phyloP scores from a whole-genome alignment of 805 yeast species.

The Candida chilensis region DNA sequence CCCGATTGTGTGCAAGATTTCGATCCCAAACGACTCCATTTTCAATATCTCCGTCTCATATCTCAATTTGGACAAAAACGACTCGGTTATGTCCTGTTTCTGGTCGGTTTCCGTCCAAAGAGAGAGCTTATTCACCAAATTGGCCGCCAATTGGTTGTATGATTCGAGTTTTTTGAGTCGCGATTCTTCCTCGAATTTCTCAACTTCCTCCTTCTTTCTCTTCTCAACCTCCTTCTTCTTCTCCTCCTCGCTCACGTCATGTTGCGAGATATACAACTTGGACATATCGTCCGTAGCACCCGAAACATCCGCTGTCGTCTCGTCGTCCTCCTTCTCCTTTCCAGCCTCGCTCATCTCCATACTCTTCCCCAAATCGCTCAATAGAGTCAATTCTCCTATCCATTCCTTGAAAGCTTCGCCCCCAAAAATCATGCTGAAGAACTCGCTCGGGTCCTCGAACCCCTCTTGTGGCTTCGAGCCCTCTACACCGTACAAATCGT shows the following conservation, averaged over 20 bases:
- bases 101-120: slow-evolving; percentile 33
- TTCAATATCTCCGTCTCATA: slow-evolving; percentile 80
- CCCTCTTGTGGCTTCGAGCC: slow-evolving; percentile 64
- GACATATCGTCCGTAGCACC: slow-evolving; percentile 4
- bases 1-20: slow-evolving; percentile 71
- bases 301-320: slow-evolving; percentile 6
- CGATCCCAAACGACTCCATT: slow-evolving; percentile 80
- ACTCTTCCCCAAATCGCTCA: slow-evolving; percentile 65
- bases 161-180: slow-evolving; percentile 55
- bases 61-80: slow-evolving; percentile 54
- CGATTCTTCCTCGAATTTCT: slow-evolving; percentile 72
- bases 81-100: slow-evolving; percentile 28
- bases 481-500: slow-evolving; percentile 71
- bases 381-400: slow-evolving; percentile 80
- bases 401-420: slow-evolving; percentile 83
- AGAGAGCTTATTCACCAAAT: slow-evolving; percentile 37
- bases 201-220: slow-evolving; percentile 40
- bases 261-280: too few species aligned
- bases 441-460: slow-evolving; percentile 68
- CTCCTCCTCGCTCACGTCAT: too few species aligned
- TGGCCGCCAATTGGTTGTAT: slow-evolving; percentile 51
- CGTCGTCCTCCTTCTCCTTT: slow-evolving; percentile 25
- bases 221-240: slow-evolving; percentile 34
- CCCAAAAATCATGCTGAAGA: slow-evolving; percentile 69
- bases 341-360: slow-evolving; percentile 29